A percentile compares a stretch with the other conserved stretches of the same genome.
These are phyloP conservation scores for Trypanosoma avium DNA, from an alignment of 208 protist species.

Conservation along the genomic window DNA sequence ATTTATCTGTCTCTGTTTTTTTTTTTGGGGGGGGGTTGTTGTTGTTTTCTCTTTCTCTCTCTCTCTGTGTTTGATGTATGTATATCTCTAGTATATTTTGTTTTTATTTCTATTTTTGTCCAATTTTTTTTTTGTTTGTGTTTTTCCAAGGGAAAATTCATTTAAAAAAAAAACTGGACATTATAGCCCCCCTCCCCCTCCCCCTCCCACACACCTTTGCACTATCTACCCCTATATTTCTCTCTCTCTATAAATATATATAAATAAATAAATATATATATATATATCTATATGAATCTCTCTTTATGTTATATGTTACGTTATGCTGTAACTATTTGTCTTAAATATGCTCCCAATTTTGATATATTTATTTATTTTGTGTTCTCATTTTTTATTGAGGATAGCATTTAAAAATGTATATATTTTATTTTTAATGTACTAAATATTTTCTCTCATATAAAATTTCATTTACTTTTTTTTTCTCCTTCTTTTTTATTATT, in stretches of 20 bases:
- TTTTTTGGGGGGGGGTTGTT: no score
- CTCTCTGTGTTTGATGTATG: neutral
- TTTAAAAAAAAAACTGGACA: neutral
- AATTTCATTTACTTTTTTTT: no score
- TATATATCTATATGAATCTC: no score
- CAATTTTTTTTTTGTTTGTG: neutral
- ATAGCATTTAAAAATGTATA: no score
- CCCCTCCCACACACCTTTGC: neutral
- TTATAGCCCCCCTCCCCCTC: neutral
- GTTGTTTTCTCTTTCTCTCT: neutral
- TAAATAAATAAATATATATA: neutral
- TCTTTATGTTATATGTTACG: no score
- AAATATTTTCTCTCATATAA: no score
- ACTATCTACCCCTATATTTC: neutral
- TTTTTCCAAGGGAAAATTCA: neutral
- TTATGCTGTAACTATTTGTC: no score
- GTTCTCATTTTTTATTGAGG: no score
- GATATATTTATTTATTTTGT: no score
- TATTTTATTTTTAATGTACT: no score
- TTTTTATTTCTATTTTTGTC: neutral
- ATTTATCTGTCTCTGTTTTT: neutral
- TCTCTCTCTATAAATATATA: neutral
- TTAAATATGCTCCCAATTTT: no score
- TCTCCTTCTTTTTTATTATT: no score
- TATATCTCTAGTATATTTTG: neutral